These are phyloP conservation scores for Juglanconis oblonga DNA, from an alignment of 2,329 filamentous ascomycete genomes.

Conservation along the genomic window DNA sequence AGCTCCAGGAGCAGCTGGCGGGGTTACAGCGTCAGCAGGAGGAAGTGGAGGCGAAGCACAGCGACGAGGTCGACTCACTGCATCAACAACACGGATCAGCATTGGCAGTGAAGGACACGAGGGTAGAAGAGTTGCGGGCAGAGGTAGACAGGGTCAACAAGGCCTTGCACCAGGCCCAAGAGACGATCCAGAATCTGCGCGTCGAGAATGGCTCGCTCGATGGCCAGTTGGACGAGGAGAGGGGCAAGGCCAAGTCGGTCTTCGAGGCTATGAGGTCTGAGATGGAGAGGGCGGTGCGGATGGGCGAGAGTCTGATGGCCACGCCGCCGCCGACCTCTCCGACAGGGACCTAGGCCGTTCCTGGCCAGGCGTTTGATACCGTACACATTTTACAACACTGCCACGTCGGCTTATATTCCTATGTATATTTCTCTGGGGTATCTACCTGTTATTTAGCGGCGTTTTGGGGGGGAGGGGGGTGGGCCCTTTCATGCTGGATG, in stretches of 20 bases:
- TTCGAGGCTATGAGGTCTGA: conserved; percentile 51
- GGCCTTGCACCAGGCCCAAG: conserved; percentile 45
- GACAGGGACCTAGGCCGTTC: neutral
- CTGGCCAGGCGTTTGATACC: too few species aligned
- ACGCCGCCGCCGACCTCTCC: conserved; percentile 20
- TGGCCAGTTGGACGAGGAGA: conserved; percentile 35
- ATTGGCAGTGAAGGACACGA: conserved; percentile 49
- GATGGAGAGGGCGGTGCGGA: conserved; percentile 44
- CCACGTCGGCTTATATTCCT: too few species aligned
- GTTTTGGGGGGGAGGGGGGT: too few species aligned
- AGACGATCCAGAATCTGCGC: conserved; percentile 41
- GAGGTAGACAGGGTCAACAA: conserved; percentile 48
- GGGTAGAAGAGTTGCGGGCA: conserved; percentile 44
- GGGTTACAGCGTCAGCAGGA: conserved; percentile 31
- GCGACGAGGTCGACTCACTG: conserved; percentile 27
- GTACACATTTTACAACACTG: too few species aligned
- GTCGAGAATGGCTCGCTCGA: conserved; percentile 43
- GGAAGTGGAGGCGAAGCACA: conserved; percentile 28
- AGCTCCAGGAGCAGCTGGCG: conserved; percentile 37
- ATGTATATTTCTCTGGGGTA: too few species aligned
- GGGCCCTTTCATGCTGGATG: too few species aligned
- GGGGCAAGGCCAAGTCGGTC: conserved; percentile 37
- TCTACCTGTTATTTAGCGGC: too few species aligned
- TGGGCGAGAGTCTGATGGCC: conserved; percentile 43
- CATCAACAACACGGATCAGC: conserved; percentile 42